Evolutionary conservation across 2,329 filamentous ascomycete species (phyloP), one percentile per base, ranked within the genome.

Genomic region (Penicillium griseofulvum): DNA sequence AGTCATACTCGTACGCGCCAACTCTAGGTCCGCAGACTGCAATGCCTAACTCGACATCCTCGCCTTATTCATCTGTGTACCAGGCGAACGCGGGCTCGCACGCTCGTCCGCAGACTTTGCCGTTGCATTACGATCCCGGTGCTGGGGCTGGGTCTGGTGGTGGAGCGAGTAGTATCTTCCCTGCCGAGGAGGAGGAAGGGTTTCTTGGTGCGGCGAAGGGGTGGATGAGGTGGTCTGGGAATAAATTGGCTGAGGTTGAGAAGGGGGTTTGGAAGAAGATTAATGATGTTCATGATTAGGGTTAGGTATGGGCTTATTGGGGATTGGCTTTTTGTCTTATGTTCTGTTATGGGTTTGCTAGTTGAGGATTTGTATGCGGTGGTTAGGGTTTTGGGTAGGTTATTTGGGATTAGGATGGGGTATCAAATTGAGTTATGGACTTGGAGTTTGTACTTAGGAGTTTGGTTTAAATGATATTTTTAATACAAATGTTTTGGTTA

Each of bases 261-360:
- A 73, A 74, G 52, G 74, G 74, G 66, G 74, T 78, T 43, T 81
- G 78, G 78, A 77, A 68, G 68, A 69, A 71, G 57, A 74, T 80
- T 49, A 78, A 78, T 66, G 65, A 69, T 56, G 68, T 63, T 16
- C 70, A 72, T 67, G 66, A 67, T 55, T 57, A 61, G 54, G 19
- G n/a, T 5, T 38, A 29, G 28, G 14, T 29, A 31, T 12, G 17
- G 26, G 11, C 34, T 12, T 26, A 41, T 41, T 3, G 11, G 17
- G 11, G 4, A 10, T 38, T 42, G 8, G 22, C 7, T 48, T 37
- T 16, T 26, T 38, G 33, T 39, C 5, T 5, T 31, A 14, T 4
- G 14, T 34, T 5, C 29, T 31, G 14, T 14, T 12, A 26, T 17
- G 29, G 22, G 16, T 14, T 36, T n/a, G 3, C 4, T 31, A 22